Conservation (phyloP, 768 basidiomycete genomes). For the Collybiopsis confluens region DNA sequence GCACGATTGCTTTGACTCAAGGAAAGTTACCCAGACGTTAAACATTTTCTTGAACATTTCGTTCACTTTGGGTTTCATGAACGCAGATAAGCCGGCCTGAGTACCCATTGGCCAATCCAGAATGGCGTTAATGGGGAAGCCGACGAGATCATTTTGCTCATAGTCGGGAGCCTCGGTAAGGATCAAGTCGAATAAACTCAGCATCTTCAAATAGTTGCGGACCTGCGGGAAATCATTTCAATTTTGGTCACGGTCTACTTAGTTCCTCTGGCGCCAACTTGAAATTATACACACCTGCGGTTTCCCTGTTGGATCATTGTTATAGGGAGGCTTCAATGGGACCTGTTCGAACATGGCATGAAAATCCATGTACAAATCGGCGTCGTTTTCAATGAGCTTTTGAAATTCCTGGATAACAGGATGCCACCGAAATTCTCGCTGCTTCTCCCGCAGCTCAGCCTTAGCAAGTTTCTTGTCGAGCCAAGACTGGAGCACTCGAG, state of each 20-base stretch:
- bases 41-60: conserved; percentile 37
- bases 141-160: conserved; percentile 32
- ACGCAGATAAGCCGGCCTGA: conserved; percentile 15
- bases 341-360: conserved; percentile 21
- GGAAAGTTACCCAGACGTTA: conserved; percentile 37
- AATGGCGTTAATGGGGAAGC: conserved; percentile 43
- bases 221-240: conserved; percentile 20
- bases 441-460: neutral
- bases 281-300: neutral
- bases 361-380: conserved; percentile 19
- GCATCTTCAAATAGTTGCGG: conserved; percentile 35
- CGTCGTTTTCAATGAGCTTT: conserved; percentile 17
- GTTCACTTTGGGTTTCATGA: conserved; percentile 38
- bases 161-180: conserved; percentile 37
- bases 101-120: conserved; percentile 34
- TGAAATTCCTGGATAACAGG: conserved; percentile 19
- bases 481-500: neutral
- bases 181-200: conserved; percentile 38
- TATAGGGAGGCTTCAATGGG: conserved; percentile 8
- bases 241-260: too few relatives aligned
- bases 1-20: conserved; percentile 33
- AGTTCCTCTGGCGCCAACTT: too few relatives aligned
- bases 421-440: neutral
- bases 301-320: conserved; percentile 7
- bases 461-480: neutral